Conservation (phyloP, 2,329 filamentous ascomycete species). For the Rachicladosporium sp. region DNA sequence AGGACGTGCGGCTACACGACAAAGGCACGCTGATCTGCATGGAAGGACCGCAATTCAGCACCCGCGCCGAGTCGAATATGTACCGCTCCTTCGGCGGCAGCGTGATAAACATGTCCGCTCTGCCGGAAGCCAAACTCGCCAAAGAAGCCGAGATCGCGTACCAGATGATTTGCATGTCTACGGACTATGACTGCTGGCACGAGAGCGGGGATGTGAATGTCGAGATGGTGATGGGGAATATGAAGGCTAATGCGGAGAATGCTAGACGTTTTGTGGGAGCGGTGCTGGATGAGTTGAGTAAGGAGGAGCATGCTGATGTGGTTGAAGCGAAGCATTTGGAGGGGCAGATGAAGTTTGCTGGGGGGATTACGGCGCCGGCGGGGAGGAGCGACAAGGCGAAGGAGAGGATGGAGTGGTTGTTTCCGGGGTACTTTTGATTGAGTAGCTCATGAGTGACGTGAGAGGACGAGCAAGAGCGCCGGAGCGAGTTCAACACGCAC, state of each 20-base stretch:
- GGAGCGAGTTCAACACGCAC: too few species aligned
- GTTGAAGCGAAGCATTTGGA: conserved; percentile 72
- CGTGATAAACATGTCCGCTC: conserved; percentile 95
- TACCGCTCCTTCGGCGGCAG: conserved; percentile 89
- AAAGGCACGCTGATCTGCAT: conserved; percentile 83
- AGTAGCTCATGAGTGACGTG: too few species aligned
- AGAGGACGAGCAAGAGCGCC: too few species aligned
- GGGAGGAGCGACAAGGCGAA: conserved; percentile 62
- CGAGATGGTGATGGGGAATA: conserved; percentile 92
- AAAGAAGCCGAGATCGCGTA: conserved; percentile 93
- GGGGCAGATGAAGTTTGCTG: conserved; percentile 62
- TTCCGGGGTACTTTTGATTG: conserved; percentile 58
- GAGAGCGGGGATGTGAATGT: conserved; percentile 72
- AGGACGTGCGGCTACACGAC: conserved; percentile 73
- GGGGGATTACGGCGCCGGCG: conserved; percentile 69
- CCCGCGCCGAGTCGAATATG: conserved; percentile 86
- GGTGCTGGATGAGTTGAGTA: conserved; percentile 73
- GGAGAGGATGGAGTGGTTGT: conserved; percentile 74
- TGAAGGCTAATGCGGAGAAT: conserved; percentile 85
- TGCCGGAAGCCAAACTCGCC: conserved; percentile 92
- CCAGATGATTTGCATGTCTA: conserved; percentile 98
- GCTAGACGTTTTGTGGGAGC: conserved; percentile 74
- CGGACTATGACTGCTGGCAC: conserved; percentile 98
- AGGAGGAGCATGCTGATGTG: conserved; percentile 62
- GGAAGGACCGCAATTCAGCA: conserved; percentile 98